Evolutionary conservation across 768 basidiomycete genomes (phyloP), one percentile per base, ranked within the genome.

Genomic region (Suillus tomentosus): DNA sequence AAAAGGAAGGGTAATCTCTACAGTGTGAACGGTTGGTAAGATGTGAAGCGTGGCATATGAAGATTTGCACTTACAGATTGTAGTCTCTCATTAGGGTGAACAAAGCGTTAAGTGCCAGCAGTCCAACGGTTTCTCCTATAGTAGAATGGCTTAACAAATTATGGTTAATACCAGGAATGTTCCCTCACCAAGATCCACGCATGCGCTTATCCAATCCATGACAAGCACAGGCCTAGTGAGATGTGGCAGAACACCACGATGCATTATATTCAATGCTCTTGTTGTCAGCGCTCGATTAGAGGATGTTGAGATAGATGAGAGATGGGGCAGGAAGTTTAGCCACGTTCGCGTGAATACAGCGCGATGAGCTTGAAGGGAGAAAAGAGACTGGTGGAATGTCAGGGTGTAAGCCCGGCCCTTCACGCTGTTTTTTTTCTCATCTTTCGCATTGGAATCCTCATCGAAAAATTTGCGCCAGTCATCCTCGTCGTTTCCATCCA

Each of bases 1-100:
- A 99, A 78, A 99, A 98, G 13, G 88, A 89, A 3, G 97, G 96
- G 71, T 96, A 99, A 71, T 99, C 97, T 11, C 96, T 98, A 71
- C 50, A 51, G 60, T 51, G 36, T 61, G 53, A 8, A 62, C 5
- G 55, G 45, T 60, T 70, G 54, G 60, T 43, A 54, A 62, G 57
- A 31, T 6, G 17, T 42, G 19, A 58, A 42, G 24, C 3, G 40
- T 57, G 66, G 31, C 34, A 31, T 48, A 27, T 3, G 40, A 13
- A 31, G 17, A 13, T 19, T 58, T 27, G 14, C 34, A 82, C 92
- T 72, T 71, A 94, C 96, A 99, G 81, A 69, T 97, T 97, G 72
- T 97, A 95, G 60, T 95, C 88, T 64, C 85, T 91, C 77, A 99
- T 98, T 65, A 99, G 81, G 14, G 90, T 85, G 72, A 95, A 99